phyloP scores from a whole-genome alignment of 371 early-diverging fungal genomes.

The Capillidium rhysosporum region DNA sequence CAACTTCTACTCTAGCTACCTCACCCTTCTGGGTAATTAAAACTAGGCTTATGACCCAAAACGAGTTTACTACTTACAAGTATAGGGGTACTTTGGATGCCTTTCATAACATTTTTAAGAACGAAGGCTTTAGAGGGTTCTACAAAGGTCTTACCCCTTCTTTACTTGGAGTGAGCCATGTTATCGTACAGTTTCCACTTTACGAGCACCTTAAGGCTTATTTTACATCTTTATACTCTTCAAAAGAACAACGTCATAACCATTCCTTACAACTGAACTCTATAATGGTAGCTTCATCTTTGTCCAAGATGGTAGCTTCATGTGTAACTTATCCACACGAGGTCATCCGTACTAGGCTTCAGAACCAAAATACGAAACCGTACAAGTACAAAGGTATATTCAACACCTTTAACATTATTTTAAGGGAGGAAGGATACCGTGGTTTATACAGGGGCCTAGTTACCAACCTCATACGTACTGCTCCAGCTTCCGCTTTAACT shows the following conservation, averaged over 20 bases:
- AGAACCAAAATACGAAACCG: constrained; percentile 53
- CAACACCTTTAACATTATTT: constrained; percentile 49
- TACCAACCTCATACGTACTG: constrained; percentile 72
- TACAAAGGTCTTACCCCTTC: constrained; percentile 82
- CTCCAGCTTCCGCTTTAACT: constrained; percentile 75
- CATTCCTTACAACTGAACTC: constrained; percentile 17
- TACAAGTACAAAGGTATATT: constrained; percentile 58
- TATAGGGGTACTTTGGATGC: constrained; percentile 57
- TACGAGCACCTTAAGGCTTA: constrained; percentile 70
- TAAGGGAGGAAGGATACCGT: constrained; percentile 49
- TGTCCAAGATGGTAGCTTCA: constrained; percentile 77
- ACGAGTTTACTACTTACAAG: constrained; percentile 19
- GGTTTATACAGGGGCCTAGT: constrained; percentile 79
- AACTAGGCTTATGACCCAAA: constrained; percentile 53
- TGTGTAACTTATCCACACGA: constrained; percentile 82
- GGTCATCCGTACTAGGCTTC: constrained; percentile 69
- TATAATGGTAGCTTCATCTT: constrained; percentile 56
- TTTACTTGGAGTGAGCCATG: constrained; percentile 81
- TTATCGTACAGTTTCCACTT: constrained; percentile 85
- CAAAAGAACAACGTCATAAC: background rate
- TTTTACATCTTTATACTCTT: background rate
- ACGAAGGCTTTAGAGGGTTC: constrained; percentile 58
- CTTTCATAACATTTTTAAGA: constrained; percentile 34
- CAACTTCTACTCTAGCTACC: constrained; percentile 53
- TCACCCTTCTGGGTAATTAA: constrained; percentile 92